phyloP scores from a whole-genome alignment of 371 early-diverging fungal genomes.

The Blyttiomyces sp. region DNA sequence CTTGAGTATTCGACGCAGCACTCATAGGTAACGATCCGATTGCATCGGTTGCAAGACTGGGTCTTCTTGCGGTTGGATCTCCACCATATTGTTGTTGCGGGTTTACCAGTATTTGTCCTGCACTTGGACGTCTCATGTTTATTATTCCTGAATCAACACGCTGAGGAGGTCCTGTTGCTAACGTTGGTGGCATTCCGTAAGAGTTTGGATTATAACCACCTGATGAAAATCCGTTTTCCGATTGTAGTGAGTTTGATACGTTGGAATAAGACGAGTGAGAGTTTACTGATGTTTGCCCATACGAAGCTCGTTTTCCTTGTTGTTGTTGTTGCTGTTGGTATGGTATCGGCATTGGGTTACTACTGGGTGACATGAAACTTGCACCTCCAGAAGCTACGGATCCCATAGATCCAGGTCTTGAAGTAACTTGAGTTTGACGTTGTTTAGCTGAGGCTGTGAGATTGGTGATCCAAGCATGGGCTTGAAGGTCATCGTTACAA shows the following conservation, averaged over 20 bases:
- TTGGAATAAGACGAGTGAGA: too few relatives aligned
- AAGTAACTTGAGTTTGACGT: too few relatives aligned
- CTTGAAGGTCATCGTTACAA: neutral
- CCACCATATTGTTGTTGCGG: neutral
- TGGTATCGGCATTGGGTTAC: neutral
- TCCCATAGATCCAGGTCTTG: too few relatives aligned
- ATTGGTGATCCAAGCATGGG: neutral
- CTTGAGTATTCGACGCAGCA: neutral
- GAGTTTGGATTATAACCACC: neutral
- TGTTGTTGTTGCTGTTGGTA: neutral
- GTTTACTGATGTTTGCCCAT: neutral
- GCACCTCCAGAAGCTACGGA: neutral
- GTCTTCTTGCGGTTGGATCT: neutral
- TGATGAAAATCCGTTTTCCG: too few relatives aligned
- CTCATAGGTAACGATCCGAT: neutral
- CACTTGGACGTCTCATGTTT: too few relatives aligned
- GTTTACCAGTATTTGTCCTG: neutral
- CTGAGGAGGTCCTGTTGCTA: neutral
- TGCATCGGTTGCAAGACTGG: neutral
- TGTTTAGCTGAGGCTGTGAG: too few relatives aligned
- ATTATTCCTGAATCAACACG: too few relatives aligned
- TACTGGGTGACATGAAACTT: neutral
- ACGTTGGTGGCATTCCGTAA: neutral
- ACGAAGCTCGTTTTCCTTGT: neutral
- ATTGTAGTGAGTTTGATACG: too few relatives aligned